Conservation (phyloP, 2,329 filamentous ascomycete species). For the Hansfordia pulvinata region DNA sequence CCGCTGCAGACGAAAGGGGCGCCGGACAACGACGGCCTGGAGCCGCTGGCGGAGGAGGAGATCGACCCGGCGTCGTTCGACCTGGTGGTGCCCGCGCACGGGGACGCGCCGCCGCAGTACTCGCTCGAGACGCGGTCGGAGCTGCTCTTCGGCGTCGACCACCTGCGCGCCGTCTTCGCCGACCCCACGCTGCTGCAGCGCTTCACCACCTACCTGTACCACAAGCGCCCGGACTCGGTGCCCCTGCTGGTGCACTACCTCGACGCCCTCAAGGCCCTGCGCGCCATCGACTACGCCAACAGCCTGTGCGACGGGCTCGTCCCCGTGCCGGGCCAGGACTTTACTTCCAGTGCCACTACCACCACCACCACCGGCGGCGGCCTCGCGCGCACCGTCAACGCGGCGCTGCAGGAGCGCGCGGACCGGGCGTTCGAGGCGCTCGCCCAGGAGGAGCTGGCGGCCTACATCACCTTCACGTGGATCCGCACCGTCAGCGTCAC, state of each 20-base stretch:
- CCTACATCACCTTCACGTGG: conserved; percentile 57
- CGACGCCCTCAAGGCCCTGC: conserved; percentile 55
- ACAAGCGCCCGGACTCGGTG: conserved; percentile 45
- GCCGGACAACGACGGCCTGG: conserved; percentile 16
- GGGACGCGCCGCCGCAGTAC: conserved; percentile 23
- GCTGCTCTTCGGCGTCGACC: conserved; percentile 50
- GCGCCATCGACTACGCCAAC: conserved; percentile 59
- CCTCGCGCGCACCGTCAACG: conserved; percentile 44
- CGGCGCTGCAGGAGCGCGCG: conserved; percentile 46
- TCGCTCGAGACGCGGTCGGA: conserved; percentile 52
- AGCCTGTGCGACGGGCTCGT: conserved; percentile 48
- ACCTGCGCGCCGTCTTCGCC: conserved; percentile 51
- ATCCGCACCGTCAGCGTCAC: conserved; percentile 57
- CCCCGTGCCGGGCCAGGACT: conserved; percentile 34
- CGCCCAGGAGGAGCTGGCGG: conserved; percentile 55
- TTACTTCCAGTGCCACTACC: no score
- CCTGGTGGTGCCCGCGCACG: conserved; percentile 28
- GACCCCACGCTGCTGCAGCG: conserved; percentile 47
- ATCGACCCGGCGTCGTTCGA: conserved; percentile 24
- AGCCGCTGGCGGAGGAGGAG: conserved; percentile 21
- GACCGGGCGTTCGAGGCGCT: conserved; percentile 50
- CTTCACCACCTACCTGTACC: conserved; percentile 54
- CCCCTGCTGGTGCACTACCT: conserved; percentile 59
- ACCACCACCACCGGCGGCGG: no score
- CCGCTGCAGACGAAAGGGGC: conserved; percentile 13